phyloP scores from a whole-genome alignment of 305 asterid genomes.

The Fraxinus sp. region DNA sequence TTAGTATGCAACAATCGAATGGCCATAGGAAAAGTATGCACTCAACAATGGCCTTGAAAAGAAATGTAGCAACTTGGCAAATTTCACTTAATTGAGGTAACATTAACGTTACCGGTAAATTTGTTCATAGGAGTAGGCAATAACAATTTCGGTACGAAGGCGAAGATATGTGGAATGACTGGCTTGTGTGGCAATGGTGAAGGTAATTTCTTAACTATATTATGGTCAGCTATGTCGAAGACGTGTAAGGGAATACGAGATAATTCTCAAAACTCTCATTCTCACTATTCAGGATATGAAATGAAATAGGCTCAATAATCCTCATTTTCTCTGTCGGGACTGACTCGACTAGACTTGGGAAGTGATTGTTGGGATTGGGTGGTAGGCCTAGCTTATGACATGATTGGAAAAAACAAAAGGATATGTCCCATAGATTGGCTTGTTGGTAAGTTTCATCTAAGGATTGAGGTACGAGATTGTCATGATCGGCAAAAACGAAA shows the following conservation, averaged over 20 bases:
- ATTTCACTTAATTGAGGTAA: not conserved
- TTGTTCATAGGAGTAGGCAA: not conserved
- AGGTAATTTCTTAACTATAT: not conserved
- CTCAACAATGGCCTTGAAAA: not conserved
- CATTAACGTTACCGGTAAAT: not conserved
- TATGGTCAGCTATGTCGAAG: not conserved
- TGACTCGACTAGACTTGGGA: not conserved
- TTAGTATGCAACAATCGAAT: not conserved
- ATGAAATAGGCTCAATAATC: not conserved
- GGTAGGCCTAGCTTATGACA: not conserved
- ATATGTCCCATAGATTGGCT: not conserved
- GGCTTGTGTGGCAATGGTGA: not conserved
- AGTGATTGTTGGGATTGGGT: not conserved
- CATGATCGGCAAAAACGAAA: not conserved
- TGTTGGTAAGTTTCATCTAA: not conserved
- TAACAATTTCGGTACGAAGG: not conserved
- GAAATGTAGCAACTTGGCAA: not conserved
- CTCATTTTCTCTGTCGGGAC: not conserved
- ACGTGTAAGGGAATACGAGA: not conserved
- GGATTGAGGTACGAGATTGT: not conserved
- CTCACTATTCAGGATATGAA: not conserved
- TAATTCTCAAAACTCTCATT: not conserved
- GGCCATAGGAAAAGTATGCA: not conserved
- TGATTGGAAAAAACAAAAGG: not conserved
- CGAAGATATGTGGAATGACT: not conserved